Conservation (phyloP, 176 grass and related monocot species). For the Paspalum notatum region DNA sequence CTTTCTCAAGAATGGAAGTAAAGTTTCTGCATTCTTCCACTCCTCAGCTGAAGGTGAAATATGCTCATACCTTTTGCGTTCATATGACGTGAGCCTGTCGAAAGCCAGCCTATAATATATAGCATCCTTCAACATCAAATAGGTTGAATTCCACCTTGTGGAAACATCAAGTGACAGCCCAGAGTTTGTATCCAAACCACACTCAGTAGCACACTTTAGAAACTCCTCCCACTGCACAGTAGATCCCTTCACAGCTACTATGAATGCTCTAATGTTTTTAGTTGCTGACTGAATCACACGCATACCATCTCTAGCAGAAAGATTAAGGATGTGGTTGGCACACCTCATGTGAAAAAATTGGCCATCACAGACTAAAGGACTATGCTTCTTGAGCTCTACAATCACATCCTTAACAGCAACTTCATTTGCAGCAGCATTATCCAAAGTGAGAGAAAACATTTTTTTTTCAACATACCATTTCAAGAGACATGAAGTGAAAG, state of each 20-base stretch:
- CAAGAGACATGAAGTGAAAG: not conserved
- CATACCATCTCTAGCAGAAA: not conserved
- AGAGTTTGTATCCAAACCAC: not conserved
- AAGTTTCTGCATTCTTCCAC: not conserved
- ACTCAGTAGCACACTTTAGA: not conserved
- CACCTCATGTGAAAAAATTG: not conserved
- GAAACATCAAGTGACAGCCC: not conserved
- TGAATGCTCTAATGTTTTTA: not conserved
- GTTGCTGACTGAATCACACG: no score
- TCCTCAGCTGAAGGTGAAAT: not conserved
- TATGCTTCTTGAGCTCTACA: not conserved
- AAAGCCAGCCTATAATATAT: not conserved
- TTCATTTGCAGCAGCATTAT: not conserved
- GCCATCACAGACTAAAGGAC: not conserved
- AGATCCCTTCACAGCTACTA: not conserved
- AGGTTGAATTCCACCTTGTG: not conserved
- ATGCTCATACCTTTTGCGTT: not conserved
- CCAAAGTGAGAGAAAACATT: not conserved
- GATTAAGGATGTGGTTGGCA: not conserved
- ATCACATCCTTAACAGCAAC: not conserved
- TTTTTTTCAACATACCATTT: not conserved
- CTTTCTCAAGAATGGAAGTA: not conserved
- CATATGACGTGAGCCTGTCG: not conserved
- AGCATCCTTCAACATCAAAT: not conserved
- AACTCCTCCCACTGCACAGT: not conserved